Evolutionary conservation across 768 basidiomycete genomes (phyloP).

Genomic region (Lepiota brunneoincarnata): DNA sequence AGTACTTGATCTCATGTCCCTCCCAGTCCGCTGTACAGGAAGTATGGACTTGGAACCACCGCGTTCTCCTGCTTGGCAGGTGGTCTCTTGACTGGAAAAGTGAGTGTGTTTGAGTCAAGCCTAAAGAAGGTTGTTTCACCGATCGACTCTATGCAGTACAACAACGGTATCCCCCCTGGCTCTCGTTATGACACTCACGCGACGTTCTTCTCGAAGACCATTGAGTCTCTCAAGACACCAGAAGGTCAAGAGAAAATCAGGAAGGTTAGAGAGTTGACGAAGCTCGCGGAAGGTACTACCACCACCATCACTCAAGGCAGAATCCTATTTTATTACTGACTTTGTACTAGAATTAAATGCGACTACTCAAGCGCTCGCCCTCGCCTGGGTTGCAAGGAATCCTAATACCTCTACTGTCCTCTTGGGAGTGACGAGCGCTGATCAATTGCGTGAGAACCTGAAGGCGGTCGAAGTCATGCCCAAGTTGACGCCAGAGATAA

Average conservation of each 20-base stretch:
- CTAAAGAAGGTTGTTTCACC: background rate
- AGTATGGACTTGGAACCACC: constrained; percentile 68
- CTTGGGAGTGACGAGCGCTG: constrained; percentile 62
- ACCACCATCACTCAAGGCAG: background rate
- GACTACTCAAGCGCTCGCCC: constrained; percentile 62
- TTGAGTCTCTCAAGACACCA: constrained; percentile 50
- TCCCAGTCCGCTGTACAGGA: constrained; percentile 55
- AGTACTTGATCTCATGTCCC: background rate
- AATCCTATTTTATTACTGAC: background rate
- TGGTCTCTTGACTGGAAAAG: constrained; percentile 78
- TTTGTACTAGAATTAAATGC: constrained; percentile 32
- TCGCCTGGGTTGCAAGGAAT: constrained; percentile 76
- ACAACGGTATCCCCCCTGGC: constrained; percentile 71
- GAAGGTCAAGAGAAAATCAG: constrained; percentile 64
- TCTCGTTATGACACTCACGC: constrained; percentile 63
- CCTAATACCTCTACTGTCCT: constrained; percentile 69
- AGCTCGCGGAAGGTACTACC: constrained; percentile 48
- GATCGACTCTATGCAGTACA: constrained; percentile 40
- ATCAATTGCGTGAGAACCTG: constrained; percentile 67
- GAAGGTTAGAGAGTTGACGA: constrained; percentile 67
- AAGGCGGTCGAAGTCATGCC: constrained; percentile 37
- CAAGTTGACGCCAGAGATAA: background rate
- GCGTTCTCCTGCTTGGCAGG: constrained; percentile 70
- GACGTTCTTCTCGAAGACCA: constrained; percentile 49
- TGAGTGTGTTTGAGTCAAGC: constrained; percentile 16